These are phyloP conservation scores for Picea mariana DNA, from an alignment of 83 land plant genomes.

Conservation along the genomic window DNA sequence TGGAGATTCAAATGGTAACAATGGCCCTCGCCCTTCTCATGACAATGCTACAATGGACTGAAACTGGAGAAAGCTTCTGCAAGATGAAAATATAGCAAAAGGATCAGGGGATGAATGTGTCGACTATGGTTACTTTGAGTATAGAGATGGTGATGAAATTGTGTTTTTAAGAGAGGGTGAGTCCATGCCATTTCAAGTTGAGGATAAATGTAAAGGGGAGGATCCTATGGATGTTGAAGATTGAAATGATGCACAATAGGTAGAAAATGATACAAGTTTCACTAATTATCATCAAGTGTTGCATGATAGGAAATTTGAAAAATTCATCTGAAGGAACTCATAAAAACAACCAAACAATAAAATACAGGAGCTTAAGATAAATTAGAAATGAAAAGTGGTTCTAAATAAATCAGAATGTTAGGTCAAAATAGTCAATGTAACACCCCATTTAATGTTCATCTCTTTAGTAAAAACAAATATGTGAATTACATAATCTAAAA, in stretches of 20 bases:
- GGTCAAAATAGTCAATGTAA: no score
- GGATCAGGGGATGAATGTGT: slow-evolving; percentile 39
- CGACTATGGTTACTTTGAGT: slow-evolving; percentile 48
- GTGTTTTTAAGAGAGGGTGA: slow-evolving; percentile 1
- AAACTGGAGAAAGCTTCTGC: not conserved
- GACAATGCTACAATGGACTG: not conserved
- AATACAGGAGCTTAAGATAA: not conserved
- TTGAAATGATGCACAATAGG: not conserved
- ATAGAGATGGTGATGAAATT: slow-evolving; percentile 22
- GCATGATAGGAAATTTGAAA: not conserved
- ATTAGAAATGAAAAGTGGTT: not conserved
- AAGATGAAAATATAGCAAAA: slow-evolving; percentile 25
- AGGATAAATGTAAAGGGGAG: not conserved
- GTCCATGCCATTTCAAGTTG: no score
- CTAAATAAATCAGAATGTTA: not conserved
- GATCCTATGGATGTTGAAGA: not conserved
- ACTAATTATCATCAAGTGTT: not conserved
- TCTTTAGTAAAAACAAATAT: no score
- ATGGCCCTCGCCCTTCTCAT: not conserved
- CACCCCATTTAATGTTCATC: no score
- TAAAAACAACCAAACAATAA: no score
- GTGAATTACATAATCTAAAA: no score
- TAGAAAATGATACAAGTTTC: not conserved
- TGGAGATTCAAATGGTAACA: not conserved
- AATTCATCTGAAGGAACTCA: not conserved